Conservation (phyloP, 805 yeast species). For the Candida khao-thaluensis region DNA sequence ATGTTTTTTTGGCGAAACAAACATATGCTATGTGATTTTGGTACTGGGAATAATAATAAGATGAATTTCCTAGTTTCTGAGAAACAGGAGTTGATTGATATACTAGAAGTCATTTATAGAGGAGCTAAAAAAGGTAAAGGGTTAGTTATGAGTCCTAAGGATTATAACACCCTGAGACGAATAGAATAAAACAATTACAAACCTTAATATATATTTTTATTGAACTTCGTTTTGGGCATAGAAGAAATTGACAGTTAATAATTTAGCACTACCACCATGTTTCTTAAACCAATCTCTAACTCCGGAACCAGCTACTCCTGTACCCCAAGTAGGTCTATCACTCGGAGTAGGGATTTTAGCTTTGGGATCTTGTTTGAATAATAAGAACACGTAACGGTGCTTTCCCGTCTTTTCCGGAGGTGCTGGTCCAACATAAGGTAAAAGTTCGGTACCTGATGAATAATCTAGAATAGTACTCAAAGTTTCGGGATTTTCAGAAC, state of each 20-base stretch:
- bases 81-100: conserved; percentile 87
- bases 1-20: conserved; percentile 93
- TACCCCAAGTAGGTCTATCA: conserved; percentile 81
- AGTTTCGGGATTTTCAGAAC: conserved; percentile 20
- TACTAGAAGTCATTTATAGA: conserved; percentile 82
- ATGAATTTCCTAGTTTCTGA: conserved; percentile 73
- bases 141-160: conserved; percentile 79
- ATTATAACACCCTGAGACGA: conserved; percentile 44
- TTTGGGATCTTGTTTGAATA: conserved; percentile 63
- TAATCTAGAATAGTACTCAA: conserved; percentile 33
- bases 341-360: conserved; percentile 42
- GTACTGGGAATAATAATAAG: conserved; percentile 96
- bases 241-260: conserved; percentile 80
- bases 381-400: conserved; percentile 80
- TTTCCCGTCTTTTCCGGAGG: conserved; percentile 87
- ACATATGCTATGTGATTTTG: conserved; percentile 98
- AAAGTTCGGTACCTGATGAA: conserved; percentile 40
- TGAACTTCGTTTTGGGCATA: conserved; percentile 60
- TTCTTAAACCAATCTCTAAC: conserved; percentile 70
- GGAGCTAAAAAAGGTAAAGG: conserved; percentile 95
- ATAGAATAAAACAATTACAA: conserved; percentile 8
- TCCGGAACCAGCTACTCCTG: conserved; percentile 77
- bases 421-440: conserved; percentile 76
- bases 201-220: conserved; percentile 6
- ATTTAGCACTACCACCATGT: conserved; percentile 52